A percentile compares a stretch with the other conserved stretches of the same genome.
phyloP scores from a whole-genome alignment of 305 asterid species.

The Rubia tinctorum region DNA sequence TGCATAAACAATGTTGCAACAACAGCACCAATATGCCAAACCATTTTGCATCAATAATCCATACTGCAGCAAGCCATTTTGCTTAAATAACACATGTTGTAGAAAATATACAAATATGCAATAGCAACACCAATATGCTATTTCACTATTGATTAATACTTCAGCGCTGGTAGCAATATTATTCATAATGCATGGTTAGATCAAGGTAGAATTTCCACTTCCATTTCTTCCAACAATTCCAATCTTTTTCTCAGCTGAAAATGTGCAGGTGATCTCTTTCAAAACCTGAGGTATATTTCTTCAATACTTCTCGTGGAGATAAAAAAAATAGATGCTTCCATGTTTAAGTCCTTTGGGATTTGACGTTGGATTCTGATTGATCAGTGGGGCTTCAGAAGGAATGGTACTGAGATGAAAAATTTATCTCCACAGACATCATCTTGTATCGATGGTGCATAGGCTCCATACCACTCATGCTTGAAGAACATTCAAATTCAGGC shows the following conservation, averaged over 20 bases:
- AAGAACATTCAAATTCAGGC: constrained; percentile 46
- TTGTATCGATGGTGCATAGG: constrained; percentile 82
- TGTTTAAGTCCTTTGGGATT: constrained; percentile 50
- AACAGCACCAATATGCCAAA: too few relatives aligned
- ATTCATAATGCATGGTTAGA: constrained; percentile 26
- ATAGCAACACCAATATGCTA: too few relatives aligned
- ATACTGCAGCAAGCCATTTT: too few relatives aligned
- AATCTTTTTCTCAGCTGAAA: constrained; percentile 58
- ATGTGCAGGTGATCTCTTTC: constrained; percentile 69
- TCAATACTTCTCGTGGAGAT: constrained; percentile 65
- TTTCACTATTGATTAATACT: too few relatives aligned
- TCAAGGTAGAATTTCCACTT: constrained; percentile 82
- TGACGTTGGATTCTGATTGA: constrained; percentile 50
- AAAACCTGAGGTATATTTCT: constrained; percentile 66
- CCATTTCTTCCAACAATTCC: constrained; percentile 92
- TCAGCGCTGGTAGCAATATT: too few relatives aligned
- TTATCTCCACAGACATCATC: constrained; percentile 80
- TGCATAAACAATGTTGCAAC: too few relatives aligned
- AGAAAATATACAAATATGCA: too few relatives aligned
- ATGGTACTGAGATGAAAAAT: constrained; percentile 57
- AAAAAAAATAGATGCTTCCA: constrained; percentile 52
- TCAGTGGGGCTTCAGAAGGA: constrained; percentile 65
- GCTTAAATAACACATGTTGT: too few relatives aligned
- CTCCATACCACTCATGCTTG: constrained; percentile 95
- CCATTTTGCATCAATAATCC: too few relatives aligned